Evolutionary conservation across 805 yeast genomes (phyloP).

Genomic region (Priceomyces castillae): DNA sequence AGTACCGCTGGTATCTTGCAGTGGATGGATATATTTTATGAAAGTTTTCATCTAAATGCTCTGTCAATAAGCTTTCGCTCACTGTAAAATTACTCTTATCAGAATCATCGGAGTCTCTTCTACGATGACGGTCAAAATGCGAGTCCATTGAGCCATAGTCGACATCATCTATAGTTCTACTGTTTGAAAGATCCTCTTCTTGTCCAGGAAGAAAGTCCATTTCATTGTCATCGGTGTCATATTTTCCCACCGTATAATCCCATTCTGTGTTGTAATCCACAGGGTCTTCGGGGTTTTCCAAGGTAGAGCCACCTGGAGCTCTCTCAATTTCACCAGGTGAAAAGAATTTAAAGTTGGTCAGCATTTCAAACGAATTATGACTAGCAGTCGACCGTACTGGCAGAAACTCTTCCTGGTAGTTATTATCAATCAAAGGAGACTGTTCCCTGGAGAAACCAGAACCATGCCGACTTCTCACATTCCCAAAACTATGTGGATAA

Average conservation of each 20-base stretch:
- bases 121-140: conserved; percentile 23
- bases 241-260: conserved; percentile 59
- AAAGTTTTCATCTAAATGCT: conserved; percentile 19
- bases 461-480: conserved; percentile 18
- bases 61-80: conserved; percentile 16
- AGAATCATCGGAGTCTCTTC: conserved; percentile 15
- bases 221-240: conserved; percentile 18
- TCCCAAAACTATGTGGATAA: conserved; percentile 55
- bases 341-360: conserved; percentile 69
- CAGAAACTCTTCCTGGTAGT: conserved; percentile 28
- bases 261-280: conserved; percentile 75
- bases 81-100: conserved; percentile 14
- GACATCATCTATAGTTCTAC: conserved; percentile 8
- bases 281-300: conserved; percentile 53
- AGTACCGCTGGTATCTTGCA: conserved; percentile 70
- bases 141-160: conserved; percentile 30
- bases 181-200: neutral
- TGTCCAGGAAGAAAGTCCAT: conserved; percentile 1
- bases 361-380: conserved; percentile 34
- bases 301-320: conserved; percentile 85
- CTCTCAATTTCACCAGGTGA: conserved; percentile 76
- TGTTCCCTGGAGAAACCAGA: conserved; percentile 25
- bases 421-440: conserved; percentile 32
- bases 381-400: conserved; percentile 37
- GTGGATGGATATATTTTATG: conserved; percentile 30